A percentile compares a stretch with the other conserved stretches of the same genome.
Conservation (phyloP, 164 flowering plant genomes). For the Berberis vulgaris region DNA sequence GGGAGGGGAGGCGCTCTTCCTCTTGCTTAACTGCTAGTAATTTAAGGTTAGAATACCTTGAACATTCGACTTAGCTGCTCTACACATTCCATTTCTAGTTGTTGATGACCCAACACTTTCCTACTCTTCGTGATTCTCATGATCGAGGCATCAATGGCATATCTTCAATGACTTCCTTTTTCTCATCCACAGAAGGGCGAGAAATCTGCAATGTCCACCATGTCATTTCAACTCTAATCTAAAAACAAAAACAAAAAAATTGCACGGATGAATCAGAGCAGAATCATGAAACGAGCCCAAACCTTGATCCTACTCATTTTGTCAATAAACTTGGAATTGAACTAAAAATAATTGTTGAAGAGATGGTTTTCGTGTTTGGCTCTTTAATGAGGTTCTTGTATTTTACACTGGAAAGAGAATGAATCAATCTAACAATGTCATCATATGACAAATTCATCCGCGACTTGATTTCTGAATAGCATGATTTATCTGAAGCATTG, state of each 20-base stretch:
- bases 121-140: too few relatives aligned
- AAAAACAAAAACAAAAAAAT: too few relatives aligned
- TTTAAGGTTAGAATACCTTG: too few relatives aligned
- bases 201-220: neutral
- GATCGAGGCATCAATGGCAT: conserved; percentile 10
- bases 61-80: too few relatives aligned
- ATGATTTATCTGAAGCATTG: conserved; percentile 23
- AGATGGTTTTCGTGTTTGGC: conserved; percentile 23
- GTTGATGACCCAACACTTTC: too few relatives aligned
- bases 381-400: conserved; percentile 31
- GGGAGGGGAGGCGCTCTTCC: neutral
- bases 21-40: too few relatives aligned
- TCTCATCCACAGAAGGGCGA: conserved; percentile 12
- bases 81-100: too few relatives aligned
- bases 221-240: neutral
- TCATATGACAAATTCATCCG: conserved; percentile 28
- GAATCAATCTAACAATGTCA: conserved; percentile 28
- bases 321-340: too few relatives aligned
- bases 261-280: neutral
- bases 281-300: neutral
- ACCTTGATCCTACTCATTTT: conserved; percentile 35
- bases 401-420: conserved; percentile 38
- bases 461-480: conserved; percentile 26
- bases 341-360: conserved; percentile 25
- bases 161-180: conserved; percentile 22